Percentiles rank a stretch among this genome's conserved stretches.
Conservation (phyloP, 352 stramenopile genomes). For the Elongisporangium undulatum region DNA sequence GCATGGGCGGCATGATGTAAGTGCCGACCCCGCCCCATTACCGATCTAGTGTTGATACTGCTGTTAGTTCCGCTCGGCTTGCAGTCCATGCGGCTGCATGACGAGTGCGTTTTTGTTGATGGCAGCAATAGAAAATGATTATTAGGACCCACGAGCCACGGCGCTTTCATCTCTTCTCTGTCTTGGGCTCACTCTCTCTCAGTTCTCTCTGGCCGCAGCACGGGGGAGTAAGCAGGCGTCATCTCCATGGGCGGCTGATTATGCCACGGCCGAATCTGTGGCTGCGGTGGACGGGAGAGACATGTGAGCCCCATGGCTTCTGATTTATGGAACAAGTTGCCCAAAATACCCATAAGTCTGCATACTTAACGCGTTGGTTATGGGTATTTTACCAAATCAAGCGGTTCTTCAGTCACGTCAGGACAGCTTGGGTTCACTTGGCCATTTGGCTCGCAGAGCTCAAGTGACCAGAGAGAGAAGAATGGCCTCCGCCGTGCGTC, state of each 20-base stretch:
- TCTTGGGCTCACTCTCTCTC: neutral
- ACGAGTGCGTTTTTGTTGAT: conserved; percentile 2
- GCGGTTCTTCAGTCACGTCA: neutral
- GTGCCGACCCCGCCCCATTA: neutral
- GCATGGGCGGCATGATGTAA: conserved; percentile 87
- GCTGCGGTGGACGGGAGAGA: neutral
- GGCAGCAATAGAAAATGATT: conserved; percentile 5
- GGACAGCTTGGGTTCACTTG: neutral
- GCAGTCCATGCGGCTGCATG: neutral
- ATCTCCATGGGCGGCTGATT: neutral
- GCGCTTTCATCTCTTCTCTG: neutral
- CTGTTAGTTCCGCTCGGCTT: neutral
- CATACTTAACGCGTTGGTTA: neutral
- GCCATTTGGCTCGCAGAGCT: neutral
- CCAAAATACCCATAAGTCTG: neutral
- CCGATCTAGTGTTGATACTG: neutral
- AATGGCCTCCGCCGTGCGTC: conserved; percentile 8
- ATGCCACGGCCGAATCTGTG: neutral
- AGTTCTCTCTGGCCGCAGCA: neutral
- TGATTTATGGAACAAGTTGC: neutral
- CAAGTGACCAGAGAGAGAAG: neutral
- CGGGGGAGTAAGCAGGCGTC: neutral
- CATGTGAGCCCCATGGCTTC: no score
- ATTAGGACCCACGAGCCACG: neutral
- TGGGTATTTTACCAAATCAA: neutral